phyloP scores from a whole-genome alignment of 192 early-diverging fungal species.

The Rhizoclosmatium sp. region DNA sequence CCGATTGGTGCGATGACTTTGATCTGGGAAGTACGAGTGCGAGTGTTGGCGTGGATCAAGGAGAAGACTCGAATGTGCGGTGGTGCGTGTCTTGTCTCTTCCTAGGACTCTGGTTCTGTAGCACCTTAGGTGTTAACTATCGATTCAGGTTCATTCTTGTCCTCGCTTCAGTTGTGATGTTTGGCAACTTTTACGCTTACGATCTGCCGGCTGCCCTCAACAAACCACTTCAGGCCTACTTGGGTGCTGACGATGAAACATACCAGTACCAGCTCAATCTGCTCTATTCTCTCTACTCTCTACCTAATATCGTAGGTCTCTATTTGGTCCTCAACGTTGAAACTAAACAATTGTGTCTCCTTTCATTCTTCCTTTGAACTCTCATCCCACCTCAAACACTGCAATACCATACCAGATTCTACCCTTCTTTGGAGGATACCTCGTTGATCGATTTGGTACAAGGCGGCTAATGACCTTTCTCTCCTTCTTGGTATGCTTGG shows the following conservation, averaged over 20 bases:
- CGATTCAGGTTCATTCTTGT: neutral
- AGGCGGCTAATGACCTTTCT: slow-evolving; percentile 48
- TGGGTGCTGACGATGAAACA: slow-evolving; percentile 41
- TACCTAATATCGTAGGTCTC: slow-evolving; percentile 61
- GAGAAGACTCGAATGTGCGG: too few relatives aligned
- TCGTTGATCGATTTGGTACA: slow-evolving; percentile 56
- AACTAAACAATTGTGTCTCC: neutral
- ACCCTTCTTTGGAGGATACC: slow-evolving; percentile 62
- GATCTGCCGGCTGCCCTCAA: slow-evolving; percentile 57
- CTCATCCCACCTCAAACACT: neutral
- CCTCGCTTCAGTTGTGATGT: slow-evolving; percentile 26
- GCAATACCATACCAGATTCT: slow-evolving; percentile 39
- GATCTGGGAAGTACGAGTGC: neutral
- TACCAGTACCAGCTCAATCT: slow-evolving; percentile 54
- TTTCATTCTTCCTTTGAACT: neutral
- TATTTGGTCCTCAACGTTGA: neutral
- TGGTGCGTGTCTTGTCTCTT: too few relatives aligned
- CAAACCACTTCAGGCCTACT: slow-evolving; percentile 41
- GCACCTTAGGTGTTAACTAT: too few relatives aligned
- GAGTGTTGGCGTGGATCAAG: neutral
- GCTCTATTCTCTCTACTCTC: slow-evolving; percentile 64
- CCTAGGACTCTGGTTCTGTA: too few relatives aligned
- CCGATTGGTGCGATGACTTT: too few relatives aligned
- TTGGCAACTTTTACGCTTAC: slow-evolving; percentile 54
- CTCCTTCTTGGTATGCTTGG: slow-evolving; percentile 47